phyloP scores from a whole-genome alignment of 306 rosid species.

The Quillaja saponaria region DNA sequence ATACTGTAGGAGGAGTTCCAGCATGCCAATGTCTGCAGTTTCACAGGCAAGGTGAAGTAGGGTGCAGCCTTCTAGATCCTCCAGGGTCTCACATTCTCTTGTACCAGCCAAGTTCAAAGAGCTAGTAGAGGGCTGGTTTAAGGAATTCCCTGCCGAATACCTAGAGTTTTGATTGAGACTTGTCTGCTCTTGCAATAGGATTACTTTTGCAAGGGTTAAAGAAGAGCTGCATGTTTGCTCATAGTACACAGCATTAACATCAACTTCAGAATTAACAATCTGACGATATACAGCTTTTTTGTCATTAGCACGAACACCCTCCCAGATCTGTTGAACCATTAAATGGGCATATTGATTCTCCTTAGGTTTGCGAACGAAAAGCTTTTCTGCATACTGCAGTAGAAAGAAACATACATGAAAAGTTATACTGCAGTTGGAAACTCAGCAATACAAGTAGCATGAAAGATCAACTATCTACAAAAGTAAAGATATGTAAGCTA shows the following conservation, averaged over 20 bases:
- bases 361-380: constrained; percentile 77
- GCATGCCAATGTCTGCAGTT: constrained; percentile 91
- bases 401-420: constrained; percentile 8
- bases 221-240: constrained; percentile 63
- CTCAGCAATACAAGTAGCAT: constrained; percentile 16
- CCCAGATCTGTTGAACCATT: constrained; percentile 90
- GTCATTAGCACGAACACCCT: constrained; percentile 85
- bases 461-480: constrained; percentile 2
- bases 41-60: constrained; percentile 96
- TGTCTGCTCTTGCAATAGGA: constrained; percentile 81
- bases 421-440: constrained; percentile 15
- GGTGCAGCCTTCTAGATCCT: constrained; percentile 75
- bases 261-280: constrained; percentile 83
- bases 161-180: constrained; percentile 56
- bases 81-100: constrained; percentile 61
- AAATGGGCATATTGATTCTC: constrained; percentile 69
- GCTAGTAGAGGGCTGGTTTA: constrained; percentile 69
- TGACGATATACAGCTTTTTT: constrained; percentile 89
- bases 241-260: constrained; percentile 66
- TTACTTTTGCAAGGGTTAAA: constrained; percentile 88
- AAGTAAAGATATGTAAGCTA: background rate
- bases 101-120: constrained; percentile 49
- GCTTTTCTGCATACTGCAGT: constrained; percentile 90
- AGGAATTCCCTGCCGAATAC: constrained; percentile 53
- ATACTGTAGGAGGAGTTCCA: constrained; percentile 94